Percentiles rank a stretch among this genome's conserved stretches.
Evolutionary conservation across 352 stramenopile species (phyloP).

Genomic region (Pythium graminicola): DNA sequence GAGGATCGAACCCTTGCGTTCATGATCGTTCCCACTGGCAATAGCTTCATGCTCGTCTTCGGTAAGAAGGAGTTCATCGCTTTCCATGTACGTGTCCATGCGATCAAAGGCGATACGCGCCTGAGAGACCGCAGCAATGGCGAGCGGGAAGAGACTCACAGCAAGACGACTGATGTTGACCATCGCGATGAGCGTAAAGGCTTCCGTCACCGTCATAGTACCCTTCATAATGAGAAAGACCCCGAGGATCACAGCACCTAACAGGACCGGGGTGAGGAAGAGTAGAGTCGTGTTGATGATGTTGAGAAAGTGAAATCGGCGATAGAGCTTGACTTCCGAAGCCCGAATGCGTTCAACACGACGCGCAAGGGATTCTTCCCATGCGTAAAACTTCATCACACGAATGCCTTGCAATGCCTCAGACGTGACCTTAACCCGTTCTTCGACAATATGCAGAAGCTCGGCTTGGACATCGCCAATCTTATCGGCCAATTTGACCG

Average conservation of each 20-base stretch:
- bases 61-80: slow-evolving; percentile 34
- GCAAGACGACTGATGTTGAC: slow-evolving; percentile 53
- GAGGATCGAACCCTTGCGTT: slow-evolving; percentile 14
- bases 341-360: slow-evolving; percentile 39
- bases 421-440: slow-evolving; percentile 90
- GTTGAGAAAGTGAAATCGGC: slow-evolving; percentile 50
- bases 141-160: slow-evolving; percentile 26
- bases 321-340: slow-evolving; percentile 36
- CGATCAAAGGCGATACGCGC: slow-evolving; percentile 20
- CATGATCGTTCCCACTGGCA: background rate
- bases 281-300: slow-evolving; percentile 54
- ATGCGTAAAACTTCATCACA: slow-evolving; percentile 90
- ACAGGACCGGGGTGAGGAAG: slow-evolving; percentile 41
- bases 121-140: slow-evolving; percentile 24
- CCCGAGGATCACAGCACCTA: slow-evolving; percentile 34
- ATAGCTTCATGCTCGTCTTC: background rate
- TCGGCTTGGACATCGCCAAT: slow-evolving; percentile 24
- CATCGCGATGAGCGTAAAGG: slow-evolving; percentile 48
- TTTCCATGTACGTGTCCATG: slow-evolving; percentile 26
- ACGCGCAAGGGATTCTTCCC: slow-evolving; percentile 44
- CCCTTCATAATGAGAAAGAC: slow-evolving; percentile 37
- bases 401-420: slow-evolving; percentile 88
- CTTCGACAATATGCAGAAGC: slow-evolving; percentile 27
- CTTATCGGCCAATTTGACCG: slow-evolving; percentile 14
- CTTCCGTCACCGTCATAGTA: slow-evolving; percentile 38